phyloP scores from a whole-genome alignment of 768 basidiomycete genomes.

The Tricholoma matsutake region DNA sequence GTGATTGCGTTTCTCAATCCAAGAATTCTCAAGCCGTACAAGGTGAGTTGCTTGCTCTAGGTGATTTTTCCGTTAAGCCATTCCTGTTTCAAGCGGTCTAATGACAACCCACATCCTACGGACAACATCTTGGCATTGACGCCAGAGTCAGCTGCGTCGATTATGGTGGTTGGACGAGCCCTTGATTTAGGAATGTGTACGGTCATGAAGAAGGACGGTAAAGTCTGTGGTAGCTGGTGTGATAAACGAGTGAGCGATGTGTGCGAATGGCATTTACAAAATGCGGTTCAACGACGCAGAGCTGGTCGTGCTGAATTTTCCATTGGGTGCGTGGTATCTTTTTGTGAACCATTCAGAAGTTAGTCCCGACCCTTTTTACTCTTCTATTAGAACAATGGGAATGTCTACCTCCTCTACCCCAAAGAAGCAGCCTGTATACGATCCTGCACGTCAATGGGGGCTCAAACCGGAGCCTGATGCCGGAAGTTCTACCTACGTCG shows the following conservation, averaged over 20 bases:
- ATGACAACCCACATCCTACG: constrained; percentile 67
- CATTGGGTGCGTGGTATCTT: constrained; percentile 52
- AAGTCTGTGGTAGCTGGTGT: constrained; percentile 82
- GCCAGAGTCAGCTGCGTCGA: constrained; percentile 75
- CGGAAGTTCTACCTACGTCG: constrained; percentile 66
- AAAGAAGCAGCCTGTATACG: constrained; percentile 56
- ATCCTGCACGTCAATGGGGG: constrained; percentile 75
- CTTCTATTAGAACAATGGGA: constrained; percentile 60
- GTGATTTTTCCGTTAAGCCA: background rate
- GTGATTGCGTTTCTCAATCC: constrained; percentile 92
- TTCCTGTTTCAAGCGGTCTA: constrained; percentile 35
- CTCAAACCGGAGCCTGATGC: constrained; percentile 47
- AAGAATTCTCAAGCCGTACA: constrained; percentile 78
- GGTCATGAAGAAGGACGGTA: constrained; percentile 76
- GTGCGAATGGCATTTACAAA: constrained; percentile 90
- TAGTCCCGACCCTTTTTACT: background rate
- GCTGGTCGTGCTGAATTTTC: constrained; percentile 86
- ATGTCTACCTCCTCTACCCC: constrained; percentile 52
- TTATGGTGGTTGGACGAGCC: constrained; percentile 83
- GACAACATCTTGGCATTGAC: constrained; percentile 85
- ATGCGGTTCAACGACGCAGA: constrained; percentile 70
- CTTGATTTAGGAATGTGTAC: constrained; percentile 85
- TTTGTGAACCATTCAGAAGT: background rate
- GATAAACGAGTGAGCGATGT: constrained; percentile 84
- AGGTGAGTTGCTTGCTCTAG: constrained; percentile 43